Conservation (phyloP, 2,329 filamentous ascomycete species). For the Coniochaeta prunicola region DNA sequence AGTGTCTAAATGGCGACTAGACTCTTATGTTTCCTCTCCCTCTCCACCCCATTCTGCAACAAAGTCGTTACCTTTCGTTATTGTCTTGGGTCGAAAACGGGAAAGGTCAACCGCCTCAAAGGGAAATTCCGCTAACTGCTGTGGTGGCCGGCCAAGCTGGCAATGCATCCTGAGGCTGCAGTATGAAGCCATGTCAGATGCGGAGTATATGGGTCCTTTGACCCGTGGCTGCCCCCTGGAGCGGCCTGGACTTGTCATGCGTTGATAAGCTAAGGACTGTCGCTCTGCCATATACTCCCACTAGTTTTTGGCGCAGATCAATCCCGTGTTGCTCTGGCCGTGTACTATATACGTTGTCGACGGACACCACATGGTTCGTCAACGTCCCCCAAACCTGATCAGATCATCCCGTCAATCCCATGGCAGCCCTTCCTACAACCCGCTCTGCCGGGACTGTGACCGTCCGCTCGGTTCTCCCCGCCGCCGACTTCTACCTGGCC, state of each 20-base stretch:
- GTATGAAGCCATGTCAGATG: not conserved
- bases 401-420: not conserved
- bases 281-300: not conserved
- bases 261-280: not conserved
- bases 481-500: conserved; percentile 10
- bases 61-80: too few species aligned
- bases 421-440: not conserved
- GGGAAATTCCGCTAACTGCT: too few species aligned
- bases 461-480: conserved; percentile 4
- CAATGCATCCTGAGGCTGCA: not conserved
- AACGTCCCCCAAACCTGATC: too few species aligned
- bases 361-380: too few species aligned
- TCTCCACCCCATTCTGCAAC: too few species aligned
- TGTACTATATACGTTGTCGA: too few species aligned
- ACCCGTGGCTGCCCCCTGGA: not conserved
- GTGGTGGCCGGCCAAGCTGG: not conserved
- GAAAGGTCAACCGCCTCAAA: too few species aligned
- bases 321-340: too few species aligned
- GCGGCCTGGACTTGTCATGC: not conserved
- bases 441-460: not conserved
- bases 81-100: too few species aligned
- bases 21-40: too few species aligned
- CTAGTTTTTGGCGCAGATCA: too few species aligned
- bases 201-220: not conserved
- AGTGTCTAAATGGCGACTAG: too few species aligned